Base-by-base conservation (phyloP, 163 green algal genomes). In the Chloroidium sp. region DNA sequence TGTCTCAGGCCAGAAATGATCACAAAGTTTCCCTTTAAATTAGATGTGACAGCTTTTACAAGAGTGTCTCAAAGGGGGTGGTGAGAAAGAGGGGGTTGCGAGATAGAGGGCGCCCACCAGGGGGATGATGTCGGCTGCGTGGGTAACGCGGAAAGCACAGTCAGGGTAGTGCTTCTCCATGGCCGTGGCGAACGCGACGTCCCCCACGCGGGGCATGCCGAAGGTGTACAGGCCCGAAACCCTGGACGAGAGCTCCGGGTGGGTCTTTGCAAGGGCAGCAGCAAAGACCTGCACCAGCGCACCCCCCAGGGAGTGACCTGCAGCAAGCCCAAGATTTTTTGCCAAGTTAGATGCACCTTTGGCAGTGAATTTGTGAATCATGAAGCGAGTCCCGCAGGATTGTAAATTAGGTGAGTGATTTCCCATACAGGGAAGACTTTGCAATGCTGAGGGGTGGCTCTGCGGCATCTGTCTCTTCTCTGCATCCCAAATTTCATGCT, bases 251-350 rank as follows among this genome's bases (percentile, higher is more conserved):
- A 86, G 14, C 14, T 81, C 58, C 58, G 62, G 59, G 58, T 83
- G 76, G 4, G 12, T 62, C 8, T 64, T 58, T 62, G 62, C 3
- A 57, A 82, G 61, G 2, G 69, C 80, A 62, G 62, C 61, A 8
- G 83, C 83, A 84, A 82, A 84, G 0, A 84, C 62, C 13, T 77
- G 12, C 12, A 80, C 77, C 62, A 87, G 61, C n/a, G 83, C 83
- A 59, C 69, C 83, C 62, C 83, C 83, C 64, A 87, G 77, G 1
- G 80, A 84, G 64, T 87, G 83, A 57, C 83, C 83, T 82, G 77
- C 62, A 77, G 36, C 36, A 36, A 36, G 36, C 36, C 36, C 36
- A 36, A 36, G 36, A 36, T 36, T 36, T 36, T 36, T 36, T 36
- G 36, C 36, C 36, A 36, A 36, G 36, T 36, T 36, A 36, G 36